phyloP scores from a whole-genome alignment of 2,329 filamentous ascomycete species.

The Curvularia verruculosa region DNA sequence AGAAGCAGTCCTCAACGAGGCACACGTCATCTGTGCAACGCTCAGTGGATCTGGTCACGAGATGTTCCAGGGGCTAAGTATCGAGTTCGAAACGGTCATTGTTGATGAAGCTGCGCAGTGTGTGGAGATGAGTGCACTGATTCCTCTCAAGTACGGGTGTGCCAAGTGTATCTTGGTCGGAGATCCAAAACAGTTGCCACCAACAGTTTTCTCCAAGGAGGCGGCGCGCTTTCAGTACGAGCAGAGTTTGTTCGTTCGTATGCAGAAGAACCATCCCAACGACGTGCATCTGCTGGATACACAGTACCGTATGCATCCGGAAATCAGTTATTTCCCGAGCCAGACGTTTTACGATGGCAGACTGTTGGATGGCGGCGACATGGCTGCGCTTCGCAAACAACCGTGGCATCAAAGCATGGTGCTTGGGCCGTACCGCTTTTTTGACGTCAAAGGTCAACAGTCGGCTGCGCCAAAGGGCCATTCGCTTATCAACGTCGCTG shows the following conservation, averaged over 20 bases:
- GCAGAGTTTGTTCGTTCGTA: conserved; percentile 96
- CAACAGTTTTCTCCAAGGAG: conserved; percentile 92
- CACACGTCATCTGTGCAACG: conserved; percentile 93
- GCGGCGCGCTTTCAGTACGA: conserved; percentile 94
- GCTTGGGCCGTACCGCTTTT: conserved; percentile 94
- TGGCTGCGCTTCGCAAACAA: conserved; percentile 75
- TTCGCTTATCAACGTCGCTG: conserved; percentile 86
- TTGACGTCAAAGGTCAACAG: conserved; percentile 90
- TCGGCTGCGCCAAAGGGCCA: conserved; percentile 80
- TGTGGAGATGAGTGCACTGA: conserved; percentile 93
- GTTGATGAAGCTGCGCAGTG: conserved; percentile 99
- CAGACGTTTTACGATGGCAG: conserved; percentile 88
- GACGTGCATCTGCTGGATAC: conserved; percentile 95
- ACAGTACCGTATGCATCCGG: conserved; percentile 99
- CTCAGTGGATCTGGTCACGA: conserved; percentile 96
- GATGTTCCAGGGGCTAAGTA: conserved; percentile 91
- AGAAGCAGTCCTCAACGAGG: conserved; percentile 86
- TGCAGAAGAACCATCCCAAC: conserved; percentile 89
- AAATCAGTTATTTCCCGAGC: conserved; percentile 91
- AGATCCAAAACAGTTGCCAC: conserved; percentile 95
- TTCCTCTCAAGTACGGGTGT: conserved; percentile 96
- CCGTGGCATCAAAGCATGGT: conserved; percentile 85
- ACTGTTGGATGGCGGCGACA: conserved; percentile 82
- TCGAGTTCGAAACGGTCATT: conserved; percentile 98
- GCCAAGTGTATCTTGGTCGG: conserved; percentile 96